Base-by-base conservation (phyloP, 805 yeast species). In the Maudiozyma pseudohumilis region DNA sequence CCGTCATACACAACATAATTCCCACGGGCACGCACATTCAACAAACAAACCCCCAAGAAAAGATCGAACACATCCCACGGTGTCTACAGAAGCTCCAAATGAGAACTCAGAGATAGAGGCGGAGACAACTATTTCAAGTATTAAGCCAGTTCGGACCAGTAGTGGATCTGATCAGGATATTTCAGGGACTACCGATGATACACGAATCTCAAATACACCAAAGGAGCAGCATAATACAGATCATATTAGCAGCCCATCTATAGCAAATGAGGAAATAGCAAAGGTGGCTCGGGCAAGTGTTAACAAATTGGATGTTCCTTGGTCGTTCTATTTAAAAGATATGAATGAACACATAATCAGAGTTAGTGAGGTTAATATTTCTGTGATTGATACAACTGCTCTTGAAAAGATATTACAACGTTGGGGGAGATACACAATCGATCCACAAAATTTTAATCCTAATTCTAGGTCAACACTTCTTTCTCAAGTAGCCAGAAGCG, bases 331-430 rank as follows among this genome's bases (percentile, higher is more conserved):
- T 48, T 57, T 81, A 43, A 61, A 56, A 17, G 73, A 70, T 48
- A 58, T 66, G 1, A 76, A 77, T 35, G 92, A 81, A 49, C 64
- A 86, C 40, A 68, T 80, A 1, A 40, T 77, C 34, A 73, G 68
- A 42, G 69, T 68, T 22, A 84, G 81, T 1, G 70, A 74, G 22
- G 68, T 76, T 4, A 60, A 64, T 27, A 70, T 72, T 2, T 57
- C 64, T 5, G 59, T 63, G 35, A 61, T 69, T 7, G 51, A 63
- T 2, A 70, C 75, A 0, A 77, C 70, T 5, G 33, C 42, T 0
- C 68, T 81, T 44, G 85, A 79, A 43, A 74, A 65, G 54, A 47
- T 45, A 21, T 29, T 57, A 3, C 22, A 20, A 24, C 77, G 68
- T 41, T 66, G 68, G 41, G 70, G 64, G 45, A 84, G 84, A 0